Percentiles rank a stretch among this genome's conserved stretches.
These are phyloP conservation scores for Cutaneotrichosporon cyanovorans DNA, from an alignment of 1,284 basidiomycete species.

Conservation along the genomic window DNA sequence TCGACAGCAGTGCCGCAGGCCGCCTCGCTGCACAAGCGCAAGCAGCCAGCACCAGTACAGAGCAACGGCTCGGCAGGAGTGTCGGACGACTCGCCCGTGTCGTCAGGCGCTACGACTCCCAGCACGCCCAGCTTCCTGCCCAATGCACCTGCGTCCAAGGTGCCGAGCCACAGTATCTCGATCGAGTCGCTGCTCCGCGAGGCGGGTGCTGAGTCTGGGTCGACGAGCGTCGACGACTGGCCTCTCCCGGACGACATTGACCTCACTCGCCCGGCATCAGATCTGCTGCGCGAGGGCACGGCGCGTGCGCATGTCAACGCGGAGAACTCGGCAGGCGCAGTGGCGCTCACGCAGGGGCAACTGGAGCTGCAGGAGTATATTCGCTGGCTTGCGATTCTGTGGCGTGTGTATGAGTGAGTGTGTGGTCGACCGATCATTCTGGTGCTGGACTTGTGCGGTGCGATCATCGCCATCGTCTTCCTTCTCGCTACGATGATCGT, in stretches of 20 bases:
- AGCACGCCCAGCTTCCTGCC: slow-evolving; percentile 6
- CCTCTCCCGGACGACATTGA: slow-evolving; percentile 34
- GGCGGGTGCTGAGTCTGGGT: slow-evolving; percentile 5
- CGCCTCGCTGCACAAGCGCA: background rate
- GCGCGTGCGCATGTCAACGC: slow-evolving; percentile 57
- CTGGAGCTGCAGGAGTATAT: slow-evolving; percentile 61
- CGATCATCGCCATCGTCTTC: background rate
- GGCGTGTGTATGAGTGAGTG: slow-evolving; percentile 68
- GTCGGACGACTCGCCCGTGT: background rate
- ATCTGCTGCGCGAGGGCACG: slow-evolving; percentile 54
- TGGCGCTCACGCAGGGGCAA: slow-evolving; percentile 56
- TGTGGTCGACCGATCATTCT: background rate
- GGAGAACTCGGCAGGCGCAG: slow-evolving; percentile 56
- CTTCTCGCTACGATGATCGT: background rate
- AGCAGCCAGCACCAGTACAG: too few species aligned
- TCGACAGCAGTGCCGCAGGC: background rate
- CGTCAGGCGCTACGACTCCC: background rate
- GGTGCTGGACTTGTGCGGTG: background rate
- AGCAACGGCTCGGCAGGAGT: background rate
- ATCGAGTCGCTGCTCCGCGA: slow-evolving; percentile 10
- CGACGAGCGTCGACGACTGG: slow-evolving; percentile 20
- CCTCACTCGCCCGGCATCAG: slow-evolving; percentile 41
- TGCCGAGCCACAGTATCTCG: slow-evolving; percentile 2
- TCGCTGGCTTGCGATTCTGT: slow-evolving; percentile 65
- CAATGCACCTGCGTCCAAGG: slow-evolving; percentile 10